These are phyloP conservation scores for Lactifluus hygrophoroides DNA, from an alignment of 768 basidiomycete species.

Conservation along the genomic window DNA sequence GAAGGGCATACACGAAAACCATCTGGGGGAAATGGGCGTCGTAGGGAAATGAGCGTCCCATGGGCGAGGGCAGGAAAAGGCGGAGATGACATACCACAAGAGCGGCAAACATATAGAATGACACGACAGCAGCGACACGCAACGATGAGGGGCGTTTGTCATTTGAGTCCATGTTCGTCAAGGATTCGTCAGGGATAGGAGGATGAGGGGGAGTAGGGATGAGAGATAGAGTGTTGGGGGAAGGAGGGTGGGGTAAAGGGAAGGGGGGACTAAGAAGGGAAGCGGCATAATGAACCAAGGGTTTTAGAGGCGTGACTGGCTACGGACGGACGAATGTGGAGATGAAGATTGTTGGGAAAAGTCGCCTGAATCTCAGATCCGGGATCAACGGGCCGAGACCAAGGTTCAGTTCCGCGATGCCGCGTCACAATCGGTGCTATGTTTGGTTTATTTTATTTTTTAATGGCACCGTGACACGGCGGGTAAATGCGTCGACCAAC, in stretches of 20 bases:
- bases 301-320: too few relatives aligned
- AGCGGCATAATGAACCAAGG: too few relatives aligned
- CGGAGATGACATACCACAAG: constrained; percentile 48
- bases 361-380: neutral
- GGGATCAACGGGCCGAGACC: neutral
- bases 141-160: constrained; percentile 30
- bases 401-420: too few relatives aligned
- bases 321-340: neutral
- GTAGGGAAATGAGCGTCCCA: constrained; percentile 6
- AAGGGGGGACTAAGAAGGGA: neutral
- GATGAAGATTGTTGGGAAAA: neutral
- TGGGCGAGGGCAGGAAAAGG: neutral
- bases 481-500: too few relatives aligned
- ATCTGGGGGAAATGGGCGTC: constrained; percentile 29
- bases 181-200: neutral
- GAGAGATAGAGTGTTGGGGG: neutral
- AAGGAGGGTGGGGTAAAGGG: neutral
- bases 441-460: too few relatives aligned
- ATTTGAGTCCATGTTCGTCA: constrained; percentile 25
- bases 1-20: constrained; percentile 38
- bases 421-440: too few relatives aligned
- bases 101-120: constrained; percentile 72
- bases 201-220: neutral
- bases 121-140: constrained; percentile 61
- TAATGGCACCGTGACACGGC: too few relatives aligned